These are phyloP conservation scores for Daldinia loculata DNA, from an alignment of 495 filamentous ascomycete genomes.

Conservation along the genomic window DNA sequence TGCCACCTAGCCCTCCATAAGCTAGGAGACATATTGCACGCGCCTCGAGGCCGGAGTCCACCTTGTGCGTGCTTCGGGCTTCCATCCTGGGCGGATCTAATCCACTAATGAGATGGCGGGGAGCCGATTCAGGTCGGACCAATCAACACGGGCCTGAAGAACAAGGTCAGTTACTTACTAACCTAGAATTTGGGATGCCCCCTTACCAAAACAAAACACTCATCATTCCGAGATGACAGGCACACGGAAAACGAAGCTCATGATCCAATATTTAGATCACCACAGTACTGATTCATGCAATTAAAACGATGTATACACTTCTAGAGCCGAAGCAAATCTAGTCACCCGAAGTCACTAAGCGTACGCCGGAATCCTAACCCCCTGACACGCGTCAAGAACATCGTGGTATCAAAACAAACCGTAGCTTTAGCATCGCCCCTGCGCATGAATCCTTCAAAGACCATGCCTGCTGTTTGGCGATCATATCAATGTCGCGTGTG, in stretches of 20 bases:
- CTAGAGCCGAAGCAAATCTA: constrained; percentile 17
- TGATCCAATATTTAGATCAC: background rate
- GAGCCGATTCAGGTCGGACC: background rate
- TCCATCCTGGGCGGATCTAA: constrained; percentile 4
- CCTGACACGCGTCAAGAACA: background rate
- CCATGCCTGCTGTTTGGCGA: background rate
- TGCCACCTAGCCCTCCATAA: background rate
- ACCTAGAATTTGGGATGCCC: too few relatives aligned
- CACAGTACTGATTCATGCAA: background rate
- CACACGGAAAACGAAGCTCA: background rate
- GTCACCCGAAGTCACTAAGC: background rate
- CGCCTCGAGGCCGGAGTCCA: constrained; percentile 4
- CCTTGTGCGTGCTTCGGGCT: constrained; percentile 11
- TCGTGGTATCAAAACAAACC: constrained; percentile 27
- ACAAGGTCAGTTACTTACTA: background rate
- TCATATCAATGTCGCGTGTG: constrained; percentile 8
- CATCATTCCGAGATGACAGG: background rate
- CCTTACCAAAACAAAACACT: background rate
- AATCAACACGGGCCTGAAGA: constrained; percentile 5
- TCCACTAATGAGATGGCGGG: constrained; percentile 4
- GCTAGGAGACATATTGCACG: constrained; percentile 8
- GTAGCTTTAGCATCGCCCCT: constrained; percentile 8
- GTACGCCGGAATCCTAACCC: constrained; percentile 12
- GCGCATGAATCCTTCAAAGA: constrained; percentile 5
- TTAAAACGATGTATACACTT: constrained; percentile 14